These are phyloP conservation scores for Telopea speciosissima DNA, from an alignment of 177 flowering plant species.

Conservation along the genomic window DNA sequence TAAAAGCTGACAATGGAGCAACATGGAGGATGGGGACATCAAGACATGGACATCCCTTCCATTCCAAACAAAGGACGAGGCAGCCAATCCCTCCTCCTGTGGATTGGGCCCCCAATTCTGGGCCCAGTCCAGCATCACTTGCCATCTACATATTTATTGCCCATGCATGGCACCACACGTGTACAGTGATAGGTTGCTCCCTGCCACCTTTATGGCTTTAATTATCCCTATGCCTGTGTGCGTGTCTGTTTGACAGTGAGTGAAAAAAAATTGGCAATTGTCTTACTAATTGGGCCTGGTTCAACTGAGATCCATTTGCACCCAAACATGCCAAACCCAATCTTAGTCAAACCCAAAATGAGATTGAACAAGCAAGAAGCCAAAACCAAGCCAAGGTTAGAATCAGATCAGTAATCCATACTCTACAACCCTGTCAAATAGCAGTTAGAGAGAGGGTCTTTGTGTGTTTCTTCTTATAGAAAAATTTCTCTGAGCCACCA, in stretches of 20 bases:
- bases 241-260: too few species aligned
- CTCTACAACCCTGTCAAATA: too few species aligned
- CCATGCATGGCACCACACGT: conserved; percentile 7
- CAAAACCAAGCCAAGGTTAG: too few species aligned
- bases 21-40: conserved; percentile 9
- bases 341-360: too few species aligned
- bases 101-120: conserved; percentile 2
- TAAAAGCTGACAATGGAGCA: conserved; percentile 14
- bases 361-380: too few species aligned
- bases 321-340: not conserved
- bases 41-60: conserved; percentile 6
- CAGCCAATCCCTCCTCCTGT: conserved; percentile 3
- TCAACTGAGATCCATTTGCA: not conserved
- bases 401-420: too few species aligned
- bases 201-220: not conserved
- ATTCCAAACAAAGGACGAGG: conserved; percentile 7
- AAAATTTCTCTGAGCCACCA: too few species aligned
- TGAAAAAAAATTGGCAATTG: too few species aligned
- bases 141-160: not conserved
- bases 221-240: not conserved
- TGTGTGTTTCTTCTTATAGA: too few species aligned
- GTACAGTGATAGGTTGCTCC: not conserved
- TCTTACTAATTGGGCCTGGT: not conserved
- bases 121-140: not conserved
- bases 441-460: too few species aligned